A percentile compares a stretch with the other conserved stretches of the same genome.
phyloP scores from a whole-genome alignment of 805 yeast species.

The Nakazawaea wickerhamii region DNA sequence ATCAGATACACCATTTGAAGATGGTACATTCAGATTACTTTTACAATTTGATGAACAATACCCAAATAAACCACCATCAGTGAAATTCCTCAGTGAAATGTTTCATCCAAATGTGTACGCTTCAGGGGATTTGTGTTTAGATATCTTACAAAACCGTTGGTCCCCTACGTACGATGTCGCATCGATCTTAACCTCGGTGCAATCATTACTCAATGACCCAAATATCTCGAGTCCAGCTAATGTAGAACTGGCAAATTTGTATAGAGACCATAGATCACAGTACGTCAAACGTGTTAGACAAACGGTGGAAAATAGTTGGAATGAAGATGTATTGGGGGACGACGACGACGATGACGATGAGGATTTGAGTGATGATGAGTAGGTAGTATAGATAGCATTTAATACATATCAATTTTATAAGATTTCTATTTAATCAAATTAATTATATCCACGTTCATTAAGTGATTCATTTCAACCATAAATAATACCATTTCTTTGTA shows the following conservation, averaged over 20 bases:
- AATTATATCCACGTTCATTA: no score
- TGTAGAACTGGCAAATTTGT: constrained; percentile 94
- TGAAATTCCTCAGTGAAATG: constrained; percentile 88
- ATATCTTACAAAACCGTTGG: constrained; percentile 96
- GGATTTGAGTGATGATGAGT: constrained; percentile 18
- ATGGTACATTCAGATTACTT: constrained; percentile 86
- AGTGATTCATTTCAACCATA: constrained; percentile 37
- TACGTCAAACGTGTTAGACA: constrained; percentile 88
- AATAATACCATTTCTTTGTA: constrained; percentile 42
- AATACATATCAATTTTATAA: no score
- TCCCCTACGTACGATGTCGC: constrained; percentile 98
- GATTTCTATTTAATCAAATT: no score
- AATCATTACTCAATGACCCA: constrained; percentile 89
- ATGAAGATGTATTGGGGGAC: constrained; percentile 64
- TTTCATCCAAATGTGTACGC: constrained; percentile 98
- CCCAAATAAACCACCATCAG: constrained; percentile 95
- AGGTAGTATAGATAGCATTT: constrained; percentile 4
- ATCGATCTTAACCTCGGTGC: constrained; percentile 88
- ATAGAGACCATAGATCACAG: constrained; percentile 91
- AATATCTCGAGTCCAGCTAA: constrained; percentile 96
- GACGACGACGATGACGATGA: constrained; percentile 35
- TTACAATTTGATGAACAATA: constrained; percentile 94
- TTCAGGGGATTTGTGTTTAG: constrained; percentile 90
- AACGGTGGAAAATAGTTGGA: constrained; percentile 94
- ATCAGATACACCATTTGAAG: constrained; percentile 95